Conservation (phyloP, 2,329 filamentous ascomycete species). For the Fusarium sp. region DNA sequence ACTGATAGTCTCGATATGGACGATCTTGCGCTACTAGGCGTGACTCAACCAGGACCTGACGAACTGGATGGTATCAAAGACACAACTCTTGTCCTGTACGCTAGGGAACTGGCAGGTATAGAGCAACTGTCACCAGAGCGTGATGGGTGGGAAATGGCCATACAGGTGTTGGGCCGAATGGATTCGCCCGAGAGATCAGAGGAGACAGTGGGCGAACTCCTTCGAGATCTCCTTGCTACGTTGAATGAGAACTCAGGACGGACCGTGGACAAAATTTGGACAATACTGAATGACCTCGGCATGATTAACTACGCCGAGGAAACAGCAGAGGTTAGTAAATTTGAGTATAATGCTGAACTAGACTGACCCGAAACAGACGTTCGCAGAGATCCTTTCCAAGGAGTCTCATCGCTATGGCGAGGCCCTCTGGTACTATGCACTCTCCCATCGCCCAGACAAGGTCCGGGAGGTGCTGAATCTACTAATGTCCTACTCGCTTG, state of each 20-base stretch:
- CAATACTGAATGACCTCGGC: constrained; percentile 78
- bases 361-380: constrained; percentile 67
- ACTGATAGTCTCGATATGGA: constrained; percentile 80
- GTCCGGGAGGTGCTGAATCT: constrained; percentile 87
- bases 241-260: constrained; percentile 72
- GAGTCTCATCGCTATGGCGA: constrained; percentile 83
- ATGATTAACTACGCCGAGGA: constrained; percentile 81
- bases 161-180: constrained; percentile 83
- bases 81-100: constrained; percentile 79
- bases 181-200: constrained; percentile 77
- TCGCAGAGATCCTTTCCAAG: constrained; percentile 79
- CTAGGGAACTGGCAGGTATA: constrained; percentile 70
- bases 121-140: constrained; percentile 58
- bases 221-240: constrained; percentile 70
- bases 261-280: constrained; percentile 84
- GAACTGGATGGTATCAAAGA: constrained; percentile 77
- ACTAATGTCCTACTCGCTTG: constrained; percentile 85
- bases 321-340: constrained; percentile 76
- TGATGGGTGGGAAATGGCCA: constrained; percentile 90
- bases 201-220: constrained; percentile 76
- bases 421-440: constrained; percentile 88
- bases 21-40: constrained; percentile 83
- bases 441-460: constrained; percentile 80
- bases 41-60: constrained; percentile 67
- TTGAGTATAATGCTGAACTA: not conserved